A percentile compares a stretch with the other conserved stretches of the same genome.
Evolutionary conservation across 345 rosid species (phyloP).

Genomic region (Erucastrum elatum): DNA sequence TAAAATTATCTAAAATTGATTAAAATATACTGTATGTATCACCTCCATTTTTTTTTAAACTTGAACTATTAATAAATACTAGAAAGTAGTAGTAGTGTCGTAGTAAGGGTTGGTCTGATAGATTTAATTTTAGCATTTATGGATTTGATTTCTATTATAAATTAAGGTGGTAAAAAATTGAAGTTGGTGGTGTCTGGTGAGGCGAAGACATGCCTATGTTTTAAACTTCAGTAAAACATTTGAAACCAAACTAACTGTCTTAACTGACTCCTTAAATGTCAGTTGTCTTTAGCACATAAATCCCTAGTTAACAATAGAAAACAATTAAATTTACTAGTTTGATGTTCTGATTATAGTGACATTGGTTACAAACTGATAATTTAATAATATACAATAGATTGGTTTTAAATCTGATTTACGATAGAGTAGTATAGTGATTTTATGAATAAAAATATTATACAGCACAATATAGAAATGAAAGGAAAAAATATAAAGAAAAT

Average conservation of each 20-base stretch:
- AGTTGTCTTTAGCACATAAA: background rate
- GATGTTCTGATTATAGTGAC: background rate
- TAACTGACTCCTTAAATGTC: background rate
- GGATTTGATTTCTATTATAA: background rate
- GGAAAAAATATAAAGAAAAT: background rate
- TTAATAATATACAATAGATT: background rate
- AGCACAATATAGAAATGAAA: background rate
- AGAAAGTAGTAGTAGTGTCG: background rate
- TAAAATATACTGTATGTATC: background rate
- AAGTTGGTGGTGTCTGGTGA: background rate
- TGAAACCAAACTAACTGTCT: background rate
- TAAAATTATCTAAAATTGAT: background rate
- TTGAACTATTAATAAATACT: background rate
- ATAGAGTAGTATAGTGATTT: background rate
- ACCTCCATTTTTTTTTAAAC: background rate
- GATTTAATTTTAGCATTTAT: background rate
- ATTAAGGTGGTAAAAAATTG: background rate
- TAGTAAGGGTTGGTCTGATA: background rate
- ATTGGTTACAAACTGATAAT: background rate
- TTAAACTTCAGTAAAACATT: background rate
- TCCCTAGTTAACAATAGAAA: background rate
- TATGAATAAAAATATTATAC: too few species aligned
- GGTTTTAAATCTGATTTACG: background rate
- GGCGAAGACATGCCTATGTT: background rate
- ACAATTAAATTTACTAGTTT: too few species aligned